These are phyloP conservation scores for Anisogramma anomala DNA, from an alignment of 2,329 filamentous ascomycete genomes.

Conservation along the genomic window DNA sequence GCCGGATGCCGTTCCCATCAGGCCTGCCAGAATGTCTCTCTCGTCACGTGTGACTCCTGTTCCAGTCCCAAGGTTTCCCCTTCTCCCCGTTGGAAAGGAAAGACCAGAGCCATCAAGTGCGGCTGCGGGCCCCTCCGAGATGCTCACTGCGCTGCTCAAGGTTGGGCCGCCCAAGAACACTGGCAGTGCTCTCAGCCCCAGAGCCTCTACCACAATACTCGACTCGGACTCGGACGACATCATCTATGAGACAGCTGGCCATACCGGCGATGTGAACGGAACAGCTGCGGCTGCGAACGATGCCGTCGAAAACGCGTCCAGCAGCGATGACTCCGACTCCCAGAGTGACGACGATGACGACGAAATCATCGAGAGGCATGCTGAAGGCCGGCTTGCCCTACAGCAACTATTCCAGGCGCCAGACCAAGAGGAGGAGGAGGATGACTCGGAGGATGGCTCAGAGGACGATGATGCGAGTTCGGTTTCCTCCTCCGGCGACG, in stretches of 20 bases:
- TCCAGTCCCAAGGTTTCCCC: neutral
- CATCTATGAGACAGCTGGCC: conserved; percentile 8
- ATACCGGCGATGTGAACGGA: neutral
- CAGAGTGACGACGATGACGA: neutral
- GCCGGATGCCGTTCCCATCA: neutral
- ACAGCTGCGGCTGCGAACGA: neutral
- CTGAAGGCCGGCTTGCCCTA: neutral
- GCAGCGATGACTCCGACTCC: conserved; percentile 1
- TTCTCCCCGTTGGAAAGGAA: too few relatives aligned
- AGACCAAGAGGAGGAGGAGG: conserved; percentile 1
- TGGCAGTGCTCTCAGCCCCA: neutral
- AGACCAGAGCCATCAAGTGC: neutral
- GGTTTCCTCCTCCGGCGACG: neutral
- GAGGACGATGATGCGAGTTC: neutral
- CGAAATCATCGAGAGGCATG: neutral
- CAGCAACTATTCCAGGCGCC: conserved; percentile 9
- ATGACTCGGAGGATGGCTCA: neutral
- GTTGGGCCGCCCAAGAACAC: neutral
- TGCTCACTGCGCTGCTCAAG: neutral
- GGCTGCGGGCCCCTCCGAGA: too few relatives aligned
- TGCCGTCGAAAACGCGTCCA: conserved; percentile 1
- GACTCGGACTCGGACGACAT: conserved; percentile 8
- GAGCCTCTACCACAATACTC: neutral
- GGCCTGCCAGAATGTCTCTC: neutral
- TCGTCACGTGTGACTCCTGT: neutral